Base-by-base conservation (phyloP, 176 grass and related monocot genomes). In the Elaeis guineensis region DNA sequence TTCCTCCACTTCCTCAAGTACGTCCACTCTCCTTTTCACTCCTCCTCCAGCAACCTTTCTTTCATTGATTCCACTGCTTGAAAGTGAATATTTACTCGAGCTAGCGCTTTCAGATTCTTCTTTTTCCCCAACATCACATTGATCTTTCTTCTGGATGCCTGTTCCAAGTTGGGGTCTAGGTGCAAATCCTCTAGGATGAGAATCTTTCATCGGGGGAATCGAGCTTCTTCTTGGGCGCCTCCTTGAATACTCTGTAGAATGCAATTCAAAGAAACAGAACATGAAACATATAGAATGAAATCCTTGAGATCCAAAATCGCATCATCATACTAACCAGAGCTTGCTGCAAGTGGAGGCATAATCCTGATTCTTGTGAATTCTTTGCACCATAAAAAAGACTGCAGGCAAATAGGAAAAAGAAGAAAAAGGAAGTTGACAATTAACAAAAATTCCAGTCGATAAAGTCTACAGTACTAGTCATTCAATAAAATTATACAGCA, bases 281-380 rank as follows among this genome's bases (percentile, higher is more conserved):
- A 65, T 48, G 25, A 16, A 58, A 32, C 54, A 21, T 16, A 49
- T 15, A 66, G 23, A n/a, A 73, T 26, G 23, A 50, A 66, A 30
- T n/a, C 20, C 4, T 55, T 60, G 48, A 76, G 59, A 39, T 19
- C 24, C 9, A 52, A 51, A 67, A 56, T 11, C 50, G 59, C 64
- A 58, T 67, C 51, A 6, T 55, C 49, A 66, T 3, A 66, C 66
- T 58, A 58, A 91, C 87, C 87, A 89, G 81, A 85, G 70, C 84
- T 83, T 58, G 84, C 80, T 24, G 75, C 76, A 69, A 75, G 56
- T 61, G 69, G 79, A 6, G 72, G 73, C 57, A 82, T 69, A 44
- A 72, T 9, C 69, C 55, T 67, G 66, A 67, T 79, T 83, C 81
- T 71, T 58, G 44, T 76, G 54, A 85, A 63, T 75, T 73, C 70